A percentile compares a stretch with the other conserved stretches of the same genome.
phyloP scores from a whole-genome alignment of 2,329 filamentous ascomycete genomes.

The Fusarium sp. region DNA sequence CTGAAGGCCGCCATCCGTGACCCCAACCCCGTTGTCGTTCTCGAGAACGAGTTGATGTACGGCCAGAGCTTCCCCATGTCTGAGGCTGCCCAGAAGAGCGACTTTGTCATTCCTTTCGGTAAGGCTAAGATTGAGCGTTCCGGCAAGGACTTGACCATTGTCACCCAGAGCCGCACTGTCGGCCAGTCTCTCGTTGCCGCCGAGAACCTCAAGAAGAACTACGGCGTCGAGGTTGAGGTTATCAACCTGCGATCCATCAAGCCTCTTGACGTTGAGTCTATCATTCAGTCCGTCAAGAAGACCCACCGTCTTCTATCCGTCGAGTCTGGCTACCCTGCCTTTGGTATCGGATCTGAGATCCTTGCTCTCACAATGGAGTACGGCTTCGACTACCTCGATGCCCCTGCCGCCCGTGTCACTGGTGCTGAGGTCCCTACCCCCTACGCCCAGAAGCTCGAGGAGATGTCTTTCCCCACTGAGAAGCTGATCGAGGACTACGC shows the following conservation, averaged over 20 bases:
- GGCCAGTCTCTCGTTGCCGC: constrained; percentile 90
- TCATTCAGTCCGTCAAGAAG: constrained; percentile 99
- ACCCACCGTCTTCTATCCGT: constrained; percentile 90
- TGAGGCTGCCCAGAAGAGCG: constrained; percentile 92
- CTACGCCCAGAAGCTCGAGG: constrained; percentile 91
- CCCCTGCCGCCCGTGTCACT: constrained; percentile 91
- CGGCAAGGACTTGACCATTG: constrained; percentile 96
- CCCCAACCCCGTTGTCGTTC: constrained; percentile 93
- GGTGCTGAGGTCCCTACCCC: constrained; percentile 98
- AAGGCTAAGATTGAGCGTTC: constrained; percentile 99
- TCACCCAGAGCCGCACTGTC: constrained; percentile 93
- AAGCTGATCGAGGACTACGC: constrained; percentile 86
- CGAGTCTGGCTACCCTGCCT: constrained; percentile 96
- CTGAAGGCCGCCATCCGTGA: constrained; percentile 98
- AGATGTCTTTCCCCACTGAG: constrained; percentile 95
- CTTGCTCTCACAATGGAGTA: constrained; percentile 97
- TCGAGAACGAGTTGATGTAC: constrained; percentile 93
- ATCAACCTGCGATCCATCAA: constrained; percentile 98
- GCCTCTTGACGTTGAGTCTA: constrained; percentile 93
- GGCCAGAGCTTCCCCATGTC: constrained; percentile 97
- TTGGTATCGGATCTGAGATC: constrained; percentile 92
- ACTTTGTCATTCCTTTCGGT: constrained; percentile 96
- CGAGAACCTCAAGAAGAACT: constrained; percentile 93
- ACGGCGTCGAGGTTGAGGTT: constrained; percentile 94
- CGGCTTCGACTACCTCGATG: constrained; percentile 96